Base-by-base conservation (phyloP, 345 rosid genomes). In the Syzygium aromaticum region DNA sequence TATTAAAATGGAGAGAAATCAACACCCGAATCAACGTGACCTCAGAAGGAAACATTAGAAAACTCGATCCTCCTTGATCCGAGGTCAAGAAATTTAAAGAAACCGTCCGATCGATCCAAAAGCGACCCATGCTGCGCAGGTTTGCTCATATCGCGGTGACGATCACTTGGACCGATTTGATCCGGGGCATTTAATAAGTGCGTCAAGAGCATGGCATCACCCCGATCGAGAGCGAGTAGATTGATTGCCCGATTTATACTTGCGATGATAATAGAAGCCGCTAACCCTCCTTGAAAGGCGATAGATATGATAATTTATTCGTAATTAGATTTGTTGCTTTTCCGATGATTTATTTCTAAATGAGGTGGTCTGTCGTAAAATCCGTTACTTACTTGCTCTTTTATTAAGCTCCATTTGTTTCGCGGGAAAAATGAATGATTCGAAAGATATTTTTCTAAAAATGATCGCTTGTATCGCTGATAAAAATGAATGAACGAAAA, bases 361-460 rank as follows among this genome's bases (percentile, higher is more conserved):
- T 57, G 63, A 25, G 28, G 63, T 6, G 28, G 63, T 0, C 63
- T 4, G 28, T 23, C 10, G 23, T 57, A 22, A 56, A 56, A 56
- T 23, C 23, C 11, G 13, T 56, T 56, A n/a, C n/a, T 23, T 23
- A 4, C 23, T 57, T 2, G n/a, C 4, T 57, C n/a, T 56, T 57
- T 8, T 56, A 23, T 56, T 9, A 57, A 22, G 63, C 13, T 23
- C 2, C 11, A 14, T 57, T 57, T 23, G 13, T 56, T 56, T 56
- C 10, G 11, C 0, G 0, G 2, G 25, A 56, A 56, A 12, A 56
- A 12, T 56, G 23, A 11, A 3, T 8, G 1, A 23, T 23, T 56
- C 23, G 0, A 2, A 56, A 10, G 23, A 23, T 0, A 4, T 1
- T 56, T 56, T 56, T 4, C 1, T 11, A 0, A 9, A 9, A 11